Conservation (phyloP, 2,329 filamentous ascomycete species). For the Nakataea oryzae region DNA sequence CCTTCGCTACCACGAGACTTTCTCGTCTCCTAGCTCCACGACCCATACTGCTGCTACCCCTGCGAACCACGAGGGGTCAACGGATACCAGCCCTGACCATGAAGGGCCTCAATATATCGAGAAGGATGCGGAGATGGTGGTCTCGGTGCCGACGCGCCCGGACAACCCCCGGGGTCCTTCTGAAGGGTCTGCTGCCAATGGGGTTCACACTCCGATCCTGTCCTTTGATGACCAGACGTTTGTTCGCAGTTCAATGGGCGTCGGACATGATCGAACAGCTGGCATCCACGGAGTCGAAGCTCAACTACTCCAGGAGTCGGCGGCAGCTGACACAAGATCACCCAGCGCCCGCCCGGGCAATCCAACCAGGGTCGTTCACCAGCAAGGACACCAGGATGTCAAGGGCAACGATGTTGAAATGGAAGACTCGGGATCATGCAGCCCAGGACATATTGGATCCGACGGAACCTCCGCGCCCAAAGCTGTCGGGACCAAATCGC, state of each 20-base stretch:
- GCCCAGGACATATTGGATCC: too few species aligned
- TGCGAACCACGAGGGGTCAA: conserved; percentile 54
- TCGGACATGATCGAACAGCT: conserved; percentile 2
- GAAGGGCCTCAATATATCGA: conserved; percentile 49
- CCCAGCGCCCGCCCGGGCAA: too few species aligned
- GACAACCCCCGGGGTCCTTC: not conserved
- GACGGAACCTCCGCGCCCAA: not conserved
- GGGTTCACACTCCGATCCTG: not conserved
- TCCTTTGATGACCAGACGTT: not conserved
- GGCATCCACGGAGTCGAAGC: conserved; percentile 28
- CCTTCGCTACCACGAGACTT: conserved; percentile 23
- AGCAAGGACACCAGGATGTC: not conserved
- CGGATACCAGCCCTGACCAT: conserved; percentile 65
- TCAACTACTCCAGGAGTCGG: conserved; percentile 32
- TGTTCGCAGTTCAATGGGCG: not conserved
- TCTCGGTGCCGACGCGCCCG: conserved; percentile 4
- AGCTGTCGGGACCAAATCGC: not conserved
- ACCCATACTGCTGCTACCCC: conserved; percentile 66
- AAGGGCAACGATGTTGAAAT: not conserved
- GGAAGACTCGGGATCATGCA: not conserved
- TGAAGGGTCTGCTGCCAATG: not conserved
- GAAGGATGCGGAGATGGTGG: conserved; percentile 25
- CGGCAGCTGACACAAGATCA: conserved; percentile 10
- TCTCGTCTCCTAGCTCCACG: conserved; percentile 54
- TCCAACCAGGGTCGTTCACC: not conserved